A percentile compares a stretch with the other conserved stretches of the same genome.
phyloP scores from a whole-genome alignment of 1,284 basidiomycete species.

The Sphagnurus paluster region DNA sequence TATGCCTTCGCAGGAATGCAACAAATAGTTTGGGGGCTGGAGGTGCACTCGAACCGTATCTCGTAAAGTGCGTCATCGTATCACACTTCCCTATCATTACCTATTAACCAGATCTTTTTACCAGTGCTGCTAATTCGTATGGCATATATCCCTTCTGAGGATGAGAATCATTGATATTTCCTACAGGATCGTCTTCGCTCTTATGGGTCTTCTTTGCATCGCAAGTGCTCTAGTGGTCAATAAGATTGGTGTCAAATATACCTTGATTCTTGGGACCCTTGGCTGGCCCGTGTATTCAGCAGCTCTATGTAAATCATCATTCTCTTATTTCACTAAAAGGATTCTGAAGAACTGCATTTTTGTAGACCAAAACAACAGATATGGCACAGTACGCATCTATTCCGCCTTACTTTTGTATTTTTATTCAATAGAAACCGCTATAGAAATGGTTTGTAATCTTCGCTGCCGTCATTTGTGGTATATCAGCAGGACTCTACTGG shows the following conservation, averaged over 20 bases:
- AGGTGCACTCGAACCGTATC: conserved; percentile 19
- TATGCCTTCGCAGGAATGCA: conserved; percentile 13
- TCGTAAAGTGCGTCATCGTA: conserved; percentile 16
- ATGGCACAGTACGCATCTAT: conserved; percentile 14
- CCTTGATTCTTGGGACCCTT: conserved; percentile 20
- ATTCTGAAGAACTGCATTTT: neutral
- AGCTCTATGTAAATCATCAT: conserved; percentile 11
- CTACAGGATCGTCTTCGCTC: conserved; percentile 18
- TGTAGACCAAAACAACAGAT: conserved; percentile 20
- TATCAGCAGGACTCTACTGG: conserved; percentile 20
- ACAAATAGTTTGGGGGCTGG: conserved; percentile 20
- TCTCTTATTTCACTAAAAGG: neutral
- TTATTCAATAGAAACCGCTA: neutral
- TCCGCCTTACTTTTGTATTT: neutral
- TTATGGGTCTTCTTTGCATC: conserved; percentile 21
- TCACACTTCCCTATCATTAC: neutral
- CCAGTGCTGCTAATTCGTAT: conserved; percentile 18
- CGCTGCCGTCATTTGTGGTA: conserved; percentile 15
- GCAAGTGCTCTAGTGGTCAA: conserved; percentile 18
- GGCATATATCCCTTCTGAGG: neutral
- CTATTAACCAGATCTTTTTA: neutral
- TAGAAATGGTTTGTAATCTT: conserved; percentile 20
- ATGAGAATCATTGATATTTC: neutral
- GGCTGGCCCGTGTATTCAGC: conserved; percentile 20
- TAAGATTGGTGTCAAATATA: conserved; percentile 19